Evolutionary conservation across 2,329 filamentous ascomycete genomes (phyloP).

Genomic region (Stenocarpella maydis): DNA sequence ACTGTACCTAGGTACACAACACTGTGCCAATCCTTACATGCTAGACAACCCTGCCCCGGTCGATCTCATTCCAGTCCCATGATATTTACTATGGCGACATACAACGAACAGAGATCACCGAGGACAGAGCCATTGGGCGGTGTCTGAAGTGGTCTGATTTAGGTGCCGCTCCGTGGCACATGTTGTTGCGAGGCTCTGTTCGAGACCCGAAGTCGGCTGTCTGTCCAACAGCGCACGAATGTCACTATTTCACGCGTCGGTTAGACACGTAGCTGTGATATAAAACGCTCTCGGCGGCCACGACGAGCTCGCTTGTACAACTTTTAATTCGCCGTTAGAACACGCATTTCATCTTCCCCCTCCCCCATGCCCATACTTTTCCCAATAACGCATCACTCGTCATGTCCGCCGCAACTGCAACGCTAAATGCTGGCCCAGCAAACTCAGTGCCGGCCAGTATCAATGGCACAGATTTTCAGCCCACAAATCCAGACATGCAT

Average conservation of each 20-base stretch:
- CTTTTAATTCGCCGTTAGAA: not conserved
- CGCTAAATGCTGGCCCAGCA: not conserved
- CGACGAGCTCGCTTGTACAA: not conserved
- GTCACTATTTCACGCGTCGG: not conserved
- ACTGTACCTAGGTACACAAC: not conserved
- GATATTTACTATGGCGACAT: not conserved
- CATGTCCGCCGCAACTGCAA: conserved; percentile 14
- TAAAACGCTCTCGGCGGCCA: not conserved
- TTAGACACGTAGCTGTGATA: not conserved
- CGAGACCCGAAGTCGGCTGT: not conserved
- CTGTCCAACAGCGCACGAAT: not conserved
- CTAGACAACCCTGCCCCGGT: not conserved
- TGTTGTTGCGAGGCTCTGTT: not conserved
- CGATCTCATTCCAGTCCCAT: not conserved
- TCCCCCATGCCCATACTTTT: too few relatives aligned
- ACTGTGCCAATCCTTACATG: not conserved
- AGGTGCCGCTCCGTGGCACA: not conserved
- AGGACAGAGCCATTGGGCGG: not conserved
- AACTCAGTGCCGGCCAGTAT: not conserved
- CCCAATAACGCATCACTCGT: not conserved
- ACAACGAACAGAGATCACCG: not conserved
- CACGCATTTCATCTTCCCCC: too few relatives aligned
- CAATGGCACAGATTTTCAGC: not conserved
- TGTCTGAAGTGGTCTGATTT: not conserved
- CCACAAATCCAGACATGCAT: not conserved